Percentiles rank a stretch among this genome's conserved stretches.
These are phyloP conservation scores for Asterella californica DNA, from an alignment of 225 moss, liverwort and hornwort genomes.

Conservation along the genomic window DNA sequence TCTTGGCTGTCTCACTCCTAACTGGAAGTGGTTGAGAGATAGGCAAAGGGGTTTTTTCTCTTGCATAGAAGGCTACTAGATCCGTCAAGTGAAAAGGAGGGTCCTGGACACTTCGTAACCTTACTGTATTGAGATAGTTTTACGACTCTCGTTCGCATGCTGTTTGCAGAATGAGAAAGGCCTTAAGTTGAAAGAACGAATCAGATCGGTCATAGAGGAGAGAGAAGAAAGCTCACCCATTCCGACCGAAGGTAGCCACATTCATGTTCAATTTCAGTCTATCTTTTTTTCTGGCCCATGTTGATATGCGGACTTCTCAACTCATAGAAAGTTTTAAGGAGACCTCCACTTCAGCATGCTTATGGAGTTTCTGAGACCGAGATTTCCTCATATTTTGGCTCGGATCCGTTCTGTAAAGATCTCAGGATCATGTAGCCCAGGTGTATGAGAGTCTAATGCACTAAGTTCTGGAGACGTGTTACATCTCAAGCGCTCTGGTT, in stretches of 20 bases:
- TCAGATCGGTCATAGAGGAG: slow-evolving; percentile 34
- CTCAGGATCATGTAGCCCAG: neutral
- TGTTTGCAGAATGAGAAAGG: slow-evolving; percentile 45
- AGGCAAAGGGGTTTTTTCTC: too few species aligned
- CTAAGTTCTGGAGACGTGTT: too few species aligned
- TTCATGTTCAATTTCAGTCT: neutral
- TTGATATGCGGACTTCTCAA: neutral
- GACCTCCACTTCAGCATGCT: neutral
- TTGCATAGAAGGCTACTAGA: too few species aligned
- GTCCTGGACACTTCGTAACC: neutral
- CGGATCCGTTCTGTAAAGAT: neutral
- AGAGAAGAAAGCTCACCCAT: slow-evolving; percentile 59
- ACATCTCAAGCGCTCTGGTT: too few species aligned
- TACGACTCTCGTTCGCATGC: slow-evolving; percentile 7
- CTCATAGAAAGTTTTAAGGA: neutral
- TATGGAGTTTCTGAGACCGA: too few species aligned
- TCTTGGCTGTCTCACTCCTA: too few species aligned
- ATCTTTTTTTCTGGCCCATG: neutral
- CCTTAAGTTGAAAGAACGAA: slow-evolving; percentile 30
- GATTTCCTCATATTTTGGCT: neutral
- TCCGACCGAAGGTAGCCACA: slow-evolving; percentile 65
- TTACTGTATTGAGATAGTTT: neutral
- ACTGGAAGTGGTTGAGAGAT: too few species aligned
- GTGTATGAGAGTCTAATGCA: too few species aligned
- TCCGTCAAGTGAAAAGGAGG: too few species aligned